Evolutionary conservation across 2,329 filamentous ascomycete species (phyloP).

Genomic region (Talaromyces sp.): DNA sequence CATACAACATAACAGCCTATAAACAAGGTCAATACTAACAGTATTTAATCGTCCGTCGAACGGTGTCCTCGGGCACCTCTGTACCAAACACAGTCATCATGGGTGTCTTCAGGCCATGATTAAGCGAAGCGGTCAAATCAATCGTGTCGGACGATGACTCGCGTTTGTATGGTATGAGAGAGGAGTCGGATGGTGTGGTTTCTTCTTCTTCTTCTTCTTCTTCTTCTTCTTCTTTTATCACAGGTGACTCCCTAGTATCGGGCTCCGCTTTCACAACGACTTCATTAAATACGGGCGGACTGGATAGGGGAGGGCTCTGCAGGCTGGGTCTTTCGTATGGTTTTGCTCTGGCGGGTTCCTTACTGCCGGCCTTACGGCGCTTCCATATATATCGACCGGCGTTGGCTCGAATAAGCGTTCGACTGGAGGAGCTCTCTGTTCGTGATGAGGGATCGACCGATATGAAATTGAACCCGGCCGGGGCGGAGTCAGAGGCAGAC

Average conservation of each 20-base stretch:
- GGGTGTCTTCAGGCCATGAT: slow-evolving; percentile 14
- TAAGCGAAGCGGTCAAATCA: slow-evolving; percentile 3
- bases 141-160: slow-evolving; percentile 1
- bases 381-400: slow-evolving; percentile 28
- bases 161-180: background rate
- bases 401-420: slow-evolving; percentile 26
- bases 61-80: slow-evolving; percentile 14
- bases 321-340: slow-evolving; percentile 10
- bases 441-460: slow-evolving; percentile 18
- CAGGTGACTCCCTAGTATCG: background rate
- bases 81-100: slow-evolving; percentile 16
- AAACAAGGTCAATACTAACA: slow-evolving; percentile 2
- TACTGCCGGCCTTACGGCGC: slow-evolving; percentile 18
- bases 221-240: slow-evolving; percentile 3
- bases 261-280: background rate
- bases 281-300: background rate
- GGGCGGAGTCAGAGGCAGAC: background rate
- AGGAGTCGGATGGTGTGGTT: background rate
- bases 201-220: slow-evolving; percentile 4
- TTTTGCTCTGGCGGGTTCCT: slow-evolving; percentile 12
- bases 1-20: background rate
- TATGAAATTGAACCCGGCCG: slow-evolving; percentile 18
- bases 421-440: slow-evolving; percentile 18
- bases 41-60: slow-evolving; percentile 17
- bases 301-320: slow-evolving; percentile 5